Conservation (phyloP, 192 early-diverging fungal species). For the Polychytrium aggregatum region DNA sequence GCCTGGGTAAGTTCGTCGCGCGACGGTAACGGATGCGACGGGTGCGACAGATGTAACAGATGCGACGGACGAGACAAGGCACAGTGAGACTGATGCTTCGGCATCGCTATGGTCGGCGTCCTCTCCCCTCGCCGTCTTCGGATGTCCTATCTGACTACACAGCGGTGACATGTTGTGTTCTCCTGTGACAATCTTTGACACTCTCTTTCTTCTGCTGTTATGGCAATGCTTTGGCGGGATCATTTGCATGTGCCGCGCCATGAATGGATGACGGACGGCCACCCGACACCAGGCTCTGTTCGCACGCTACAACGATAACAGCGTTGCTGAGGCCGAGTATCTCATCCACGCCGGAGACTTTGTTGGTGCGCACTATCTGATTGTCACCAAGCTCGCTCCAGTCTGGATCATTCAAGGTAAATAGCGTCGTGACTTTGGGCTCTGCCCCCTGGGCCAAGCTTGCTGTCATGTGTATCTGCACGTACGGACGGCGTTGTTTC, state of each 20-base stretch:
- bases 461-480: not conserved
- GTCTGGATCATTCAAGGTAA: conserved; percentile 19
- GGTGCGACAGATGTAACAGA: too few species aligned
- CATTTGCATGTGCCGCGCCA: conserved; percentile 47
- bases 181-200: too few species aligned
- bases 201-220: conserved; percentile 23
- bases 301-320: conserved; percentile 23
- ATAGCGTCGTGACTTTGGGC: not conserved
- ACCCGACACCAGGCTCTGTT: conserved; percentile 20
- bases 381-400: conserved; percentile 15
- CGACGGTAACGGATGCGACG: too few species aligned
- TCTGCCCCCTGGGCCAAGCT: not conserved
- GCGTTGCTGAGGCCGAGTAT: conserved; percentile 19
- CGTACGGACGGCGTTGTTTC: not conserved
- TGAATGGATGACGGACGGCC: not conserved
- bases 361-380: conserved; percentile 18
- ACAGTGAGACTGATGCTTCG: too few species aligned
- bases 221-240: conserved; percentile 43
- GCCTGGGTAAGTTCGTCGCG: too few species aligned
- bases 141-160: too few species aligned
- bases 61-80: too few species aligned
- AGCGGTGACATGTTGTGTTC: too few species aligned
- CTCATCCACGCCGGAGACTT: conserved; percentile 30
- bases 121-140: too few species aligned
- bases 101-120: too few species aligned